phyloP scores from a whole-genome alignment of 768 basidiomycete species.

The Pleurotus citrinopileatus region DNA sequence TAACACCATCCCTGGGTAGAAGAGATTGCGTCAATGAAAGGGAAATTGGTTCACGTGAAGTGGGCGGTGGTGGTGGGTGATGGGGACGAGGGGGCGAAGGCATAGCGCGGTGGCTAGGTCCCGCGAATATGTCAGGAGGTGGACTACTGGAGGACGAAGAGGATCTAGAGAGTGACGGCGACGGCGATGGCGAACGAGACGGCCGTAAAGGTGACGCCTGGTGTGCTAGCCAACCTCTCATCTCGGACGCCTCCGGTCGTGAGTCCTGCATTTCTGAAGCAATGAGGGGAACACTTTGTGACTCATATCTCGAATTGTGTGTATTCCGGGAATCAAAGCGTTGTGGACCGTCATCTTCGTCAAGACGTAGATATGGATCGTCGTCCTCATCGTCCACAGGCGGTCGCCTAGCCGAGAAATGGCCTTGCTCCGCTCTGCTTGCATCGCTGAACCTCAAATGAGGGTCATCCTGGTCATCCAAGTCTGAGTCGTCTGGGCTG shows the following conservation, averaged over 20 bases:
- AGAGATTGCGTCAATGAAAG: conserved; percentile 78
- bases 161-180: conserved; percentile 39
- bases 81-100: conserved; percentile 25
- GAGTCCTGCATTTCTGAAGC: conserved; percentile 31
- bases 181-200: conserved; percentile 22
- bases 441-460: conserved; percentile 48
- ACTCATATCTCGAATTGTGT: conserved; percentile 19
- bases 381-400: conserved; percentile 50
- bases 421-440: conserved; percentile 26
- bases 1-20: conserved; percentile 67
- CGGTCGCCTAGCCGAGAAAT: conserved; percentile 24
- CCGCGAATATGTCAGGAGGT: conserved; percentile 40
- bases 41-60: conserved; percentile 40
- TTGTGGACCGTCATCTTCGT: conserved; percentile 51
- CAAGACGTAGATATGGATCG: conserved; percentile 76
- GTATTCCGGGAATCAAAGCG: conserved; percentile 24
- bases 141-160: conserved; percentile 38
- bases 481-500: conserved; percentile 40
- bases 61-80: conserved; percentile 35
- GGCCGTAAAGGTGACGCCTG: conserved; percentile 62
- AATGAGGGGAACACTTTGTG: conserved; percentile 36
- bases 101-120: conserved; percentile 13
- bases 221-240: conserved; percentile 72
- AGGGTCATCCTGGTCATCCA: conserved; percentile 78
- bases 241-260: conserved; percentile 30